phyloP scores from a whole-genome alignment of 208 protist species.

The Trypanosoma rangeli region DNA sequence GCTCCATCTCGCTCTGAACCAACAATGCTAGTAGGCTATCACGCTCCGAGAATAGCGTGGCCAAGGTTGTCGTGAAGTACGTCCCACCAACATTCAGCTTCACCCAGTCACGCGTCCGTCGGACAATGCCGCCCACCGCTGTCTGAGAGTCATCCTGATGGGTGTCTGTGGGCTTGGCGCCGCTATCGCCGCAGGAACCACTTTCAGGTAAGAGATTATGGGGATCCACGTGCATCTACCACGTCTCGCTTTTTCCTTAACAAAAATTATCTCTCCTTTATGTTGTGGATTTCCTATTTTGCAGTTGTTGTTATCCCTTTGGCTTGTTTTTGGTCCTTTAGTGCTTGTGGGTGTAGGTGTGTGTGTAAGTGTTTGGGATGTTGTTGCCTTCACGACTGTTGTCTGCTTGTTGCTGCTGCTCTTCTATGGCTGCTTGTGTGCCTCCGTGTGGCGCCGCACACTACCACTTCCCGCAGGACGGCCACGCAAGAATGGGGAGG shows the following conservation, averaged over 20 bases:
- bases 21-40: constrained; percentile 57
- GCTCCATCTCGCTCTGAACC: constrained; percentile 14
- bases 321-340: background rate
- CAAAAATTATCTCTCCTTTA: background rate
- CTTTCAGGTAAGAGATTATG: background rate
- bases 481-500: background rate
- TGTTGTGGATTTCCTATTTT: background rate
- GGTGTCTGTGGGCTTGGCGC: background rate
- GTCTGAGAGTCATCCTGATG: background rate
- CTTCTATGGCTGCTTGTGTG: background rate
- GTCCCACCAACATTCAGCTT: constrained; percentile 78
- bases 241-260: background rate
- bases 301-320: constrained; percentile 6
- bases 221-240: constrained; percentile 23
- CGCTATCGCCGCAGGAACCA: background rate
- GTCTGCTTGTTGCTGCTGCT: too few species aligned
- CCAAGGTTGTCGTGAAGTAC: constrained; percentile 70
- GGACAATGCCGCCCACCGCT: background rate
- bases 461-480: too few species aligned
- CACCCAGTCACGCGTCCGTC: constrained; percentile 51
- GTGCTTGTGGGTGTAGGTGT: background rate
- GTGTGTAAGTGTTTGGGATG: constrained; percentile 4
- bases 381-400: too few species aligned
- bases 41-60: constrained; percentile 66
- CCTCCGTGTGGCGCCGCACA: background rate